These are phyloP conservation scores for Paramecium tetraurelia DNA, from an alignment of 73 alveolate genomes.

Conservation along the genomic window DNA sequence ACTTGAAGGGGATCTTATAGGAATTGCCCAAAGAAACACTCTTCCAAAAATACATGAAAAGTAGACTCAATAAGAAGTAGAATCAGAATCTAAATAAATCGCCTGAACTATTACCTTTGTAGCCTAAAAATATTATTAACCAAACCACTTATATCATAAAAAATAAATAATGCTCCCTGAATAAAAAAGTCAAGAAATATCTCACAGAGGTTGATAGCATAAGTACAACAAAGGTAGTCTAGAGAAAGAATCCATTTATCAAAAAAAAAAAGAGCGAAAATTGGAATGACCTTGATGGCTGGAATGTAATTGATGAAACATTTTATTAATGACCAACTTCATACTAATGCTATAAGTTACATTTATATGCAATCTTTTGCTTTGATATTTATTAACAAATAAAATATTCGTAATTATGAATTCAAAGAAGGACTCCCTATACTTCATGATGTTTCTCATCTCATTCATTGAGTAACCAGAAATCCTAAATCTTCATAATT, in stretches of 20 bases:
- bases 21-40: background rate
- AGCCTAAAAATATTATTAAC: background rate
- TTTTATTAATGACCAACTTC: background rate
- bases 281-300: slow-evolving; percentile 20
- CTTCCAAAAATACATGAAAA: background rate
- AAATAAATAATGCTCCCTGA: background rate
- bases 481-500: background rate
- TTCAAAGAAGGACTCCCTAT: background rate
- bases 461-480: background rate
- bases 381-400: too few relatives aligned
- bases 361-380: background rate
- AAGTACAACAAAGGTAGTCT: background rate
- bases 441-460: background rate
- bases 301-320: slow-evolving; percentile 23
- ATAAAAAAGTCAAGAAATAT: background rate
- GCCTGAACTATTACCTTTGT: background rate
- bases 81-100: background rate
- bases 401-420: background rate
- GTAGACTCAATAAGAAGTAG: background rate
- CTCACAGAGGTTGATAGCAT: background rate
- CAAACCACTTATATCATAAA: background rate
- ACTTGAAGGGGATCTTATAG: background rate
- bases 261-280: background rate
- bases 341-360: background rate
- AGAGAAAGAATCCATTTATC: background rate